These are phyloP conservation scores for Sclerotinia sclerotiorum DNA, from an alignment of 2,329 filamentous ascomycete species.

Conservation along the genomic window DNA sequence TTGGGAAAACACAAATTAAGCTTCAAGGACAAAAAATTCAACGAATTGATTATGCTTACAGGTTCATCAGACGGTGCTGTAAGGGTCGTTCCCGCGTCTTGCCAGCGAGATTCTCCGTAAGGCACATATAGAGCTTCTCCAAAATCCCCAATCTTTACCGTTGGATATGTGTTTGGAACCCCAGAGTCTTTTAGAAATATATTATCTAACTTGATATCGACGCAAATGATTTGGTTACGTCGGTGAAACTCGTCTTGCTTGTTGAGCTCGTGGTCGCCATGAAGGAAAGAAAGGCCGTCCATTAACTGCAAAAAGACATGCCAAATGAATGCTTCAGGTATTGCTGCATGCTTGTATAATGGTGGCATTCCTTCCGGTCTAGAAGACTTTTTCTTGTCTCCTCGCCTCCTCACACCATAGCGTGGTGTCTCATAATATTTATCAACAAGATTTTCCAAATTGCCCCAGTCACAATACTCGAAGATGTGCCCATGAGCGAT, in stretches of 20 bases:
- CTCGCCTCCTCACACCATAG: not conserved
- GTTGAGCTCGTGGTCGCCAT: constrained; percentile 9
- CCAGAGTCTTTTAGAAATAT: constrained; percentile 7
- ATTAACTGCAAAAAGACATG: not conserved
- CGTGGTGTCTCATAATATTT: constrained; percentile 2
- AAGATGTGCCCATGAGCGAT: not conserved
- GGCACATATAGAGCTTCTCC: constrained; percentile 14
- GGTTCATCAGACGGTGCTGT: not conserved
- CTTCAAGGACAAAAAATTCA: no score
- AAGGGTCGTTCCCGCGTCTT: not conserved
- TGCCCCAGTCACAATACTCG: constrained; percentile 14
- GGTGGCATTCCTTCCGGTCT: not conserved
- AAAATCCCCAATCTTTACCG: constrained; percentile 19
- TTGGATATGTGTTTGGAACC: not conserved
- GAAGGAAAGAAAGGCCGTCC: constrained; percentile 8
- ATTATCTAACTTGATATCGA: constrained; percentile 18
- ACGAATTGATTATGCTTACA: not conserved
- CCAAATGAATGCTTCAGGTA: constrained; percentile 21
- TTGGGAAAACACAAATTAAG: no score
- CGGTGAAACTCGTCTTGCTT: not conserved
- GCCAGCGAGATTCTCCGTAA: not conserved
- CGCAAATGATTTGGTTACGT: not conserved
- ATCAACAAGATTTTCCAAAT: not conserved
- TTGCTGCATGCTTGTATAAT: constrained; percentile 5
- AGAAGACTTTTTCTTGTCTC: accelerated